Evolutionary conservation across 2,329 filamentous ascomycete species (phyloP), one percentile per base, ranked within the genome.

Genomic region (Monosporascus sp.): DNA sequence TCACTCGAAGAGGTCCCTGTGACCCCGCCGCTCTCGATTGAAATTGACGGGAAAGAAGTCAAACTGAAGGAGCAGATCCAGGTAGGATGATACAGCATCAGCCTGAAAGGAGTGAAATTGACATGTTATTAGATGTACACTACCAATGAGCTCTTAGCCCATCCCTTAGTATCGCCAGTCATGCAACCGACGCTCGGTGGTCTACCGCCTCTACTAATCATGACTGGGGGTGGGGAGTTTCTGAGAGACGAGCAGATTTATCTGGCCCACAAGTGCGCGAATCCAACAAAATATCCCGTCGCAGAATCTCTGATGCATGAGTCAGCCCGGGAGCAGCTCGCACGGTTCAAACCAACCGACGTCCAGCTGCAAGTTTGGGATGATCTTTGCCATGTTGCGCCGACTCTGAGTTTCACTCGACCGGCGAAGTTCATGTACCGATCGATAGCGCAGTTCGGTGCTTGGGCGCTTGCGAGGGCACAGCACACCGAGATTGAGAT

Each of bases 321-420:
- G 38, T 76, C 79, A 54, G 85, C 86, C 27, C 78, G 78, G 20
- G 77, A 79, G 4, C 70, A 77, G 14, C 64, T 94, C 17, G 74
- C 78, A 37, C 84, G 79, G 56, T 95, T 90, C 69, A 83, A 84
- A 53, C 89, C 91, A 0, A 99, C 94, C 0, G 83, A 96, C 61
- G 93, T 97, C 0, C 91, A 97, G 66, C 78, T 99, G 2, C 94
- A 97, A 67, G 86, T 97, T 1, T 97, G 93, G 92, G 93, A 97
- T 53, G 89, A 96, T 62, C 75, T 97, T 3, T 97, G 94, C 63
- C 93, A 97, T 66, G 92, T 96, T 6, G 86, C 88, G 0, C 90
- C 93, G 1, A 97, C 92, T 0, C 78, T 97, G n/a, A 96, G 90
- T 62, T 97, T 96, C 68, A 97, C 93, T 0, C 82, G 86, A n/a